phyloP scores from a whole-genome alignment of 2,329 filamentous ascomycete genomes.

The Colletotrichum acutatum region DNA sequence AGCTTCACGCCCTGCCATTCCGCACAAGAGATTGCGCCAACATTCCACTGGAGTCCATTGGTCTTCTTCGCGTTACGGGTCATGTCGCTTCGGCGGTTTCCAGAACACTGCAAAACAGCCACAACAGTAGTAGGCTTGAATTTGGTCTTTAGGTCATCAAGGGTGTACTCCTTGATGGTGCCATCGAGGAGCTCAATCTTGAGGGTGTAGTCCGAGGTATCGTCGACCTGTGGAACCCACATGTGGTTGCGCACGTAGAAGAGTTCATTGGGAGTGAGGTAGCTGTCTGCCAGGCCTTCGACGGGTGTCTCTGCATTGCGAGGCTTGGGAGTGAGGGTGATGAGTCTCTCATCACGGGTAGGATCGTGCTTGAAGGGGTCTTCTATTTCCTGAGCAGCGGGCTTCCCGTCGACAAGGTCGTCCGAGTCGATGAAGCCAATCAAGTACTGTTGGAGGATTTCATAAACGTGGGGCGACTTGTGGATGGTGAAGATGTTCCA shows the following conservation, averaged over 20 bases:
- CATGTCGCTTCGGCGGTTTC: conserved; percentile 70
- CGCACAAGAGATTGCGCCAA: conserved; percentile 70
- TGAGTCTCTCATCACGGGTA: conserved; percentile 59
- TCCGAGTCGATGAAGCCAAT: conserved; percentile 69
- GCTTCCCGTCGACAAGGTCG: conserved; percentile 68
- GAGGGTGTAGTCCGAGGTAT: conserved; percentile 55
- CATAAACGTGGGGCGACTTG: conserved; percentile 71
- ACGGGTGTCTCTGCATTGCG: conserved; percentile 71
- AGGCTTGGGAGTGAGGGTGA: conserved; percentile 64
- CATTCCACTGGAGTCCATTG: conserved; percentile 69
- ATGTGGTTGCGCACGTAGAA: conserved; percentile 65
- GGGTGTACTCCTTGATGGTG: conserved; percentile 61
- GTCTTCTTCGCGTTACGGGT: conserved; percentile 58
- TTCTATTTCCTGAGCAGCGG: conserved; percentile 64
- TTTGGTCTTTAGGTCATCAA: conserved; percentile 62
- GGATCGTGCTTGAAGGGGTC: conserved; percentile 70
- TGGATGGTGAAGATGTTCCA: conserved; percentile 79
- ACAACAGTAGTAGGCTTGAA: conserved; percentile 64
- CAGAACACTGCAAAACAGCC: conserved; percentile 69
- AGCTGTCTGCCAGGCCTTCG: conserved; percentile 58
- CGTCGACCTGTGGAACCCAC: conserved; percentile 65
- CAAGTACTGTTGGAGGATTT: conserved; percentile 72
- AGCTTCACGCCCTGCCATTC: conserved; percentile 68
- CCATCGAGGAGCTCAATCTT: conserved; percentile 68
- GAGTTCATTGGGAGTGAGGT: conserved; percentile 60